Conservation (phyloP, 2,329 filamentous ascomycete genomes). For the Zarea fungicola region DNA sequence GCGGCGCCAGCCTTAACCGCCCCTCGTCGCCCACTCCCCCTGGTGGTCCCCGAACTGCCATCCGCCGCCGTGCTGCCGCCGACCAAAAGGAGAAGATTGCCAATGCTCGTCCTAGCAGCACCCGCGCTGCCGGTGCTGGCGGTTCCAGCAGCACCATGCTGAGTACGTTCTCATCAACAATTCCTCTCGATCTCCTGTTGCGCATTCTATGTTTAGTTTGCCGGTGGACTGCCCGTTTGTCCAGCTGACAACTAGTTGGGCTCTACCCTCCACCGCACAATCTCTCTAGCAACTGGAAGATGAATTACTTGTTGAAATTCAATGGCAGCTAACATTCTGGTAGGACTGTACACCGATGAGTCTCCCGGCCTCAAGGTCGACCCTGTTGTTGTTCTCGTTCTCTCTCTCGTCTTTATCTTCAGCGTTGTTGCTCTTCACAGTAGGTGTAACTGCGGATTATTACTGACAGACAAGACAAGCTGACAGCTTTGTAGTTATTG, state of each 20-base stretch:
- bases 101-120: slow-evolving; percentile 88
- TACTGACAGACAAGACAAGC: not conserved
- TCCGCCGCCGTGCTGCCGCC: slow-evolving; percentile 89
- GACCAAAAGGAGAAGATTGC: slow-evolving; percentile 97
- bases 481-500: slow-evolving; percentile 62
- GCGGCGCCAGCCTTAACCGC: slow-evolving; percentile 67
- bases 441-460: slow-evolving; percentile 48
- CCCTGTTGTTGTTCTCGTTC: slow-evolving; percentile 91
- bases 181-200: not conserved
- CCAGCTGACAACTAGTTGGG: too few relatives aligned
- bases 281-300: too few relatives aligned
- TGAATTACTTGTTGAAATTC: too few relatives aligned
- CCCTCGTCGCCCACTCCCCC: slow-evolving; percentile 84
- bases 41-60: slow-evolving; percentile 89
- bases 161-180: slow-evolving; percentile 63
- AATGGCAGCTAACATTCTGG: slow-evolving; percentile 22
- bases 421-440: slow-evolving; percentile 95
- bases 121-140: slow-evolving; percentile 86
- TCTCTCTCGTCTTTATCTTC: slow-evolving; percentile 98
- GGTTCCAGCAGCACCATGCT: slow-evolving; percentile 98
- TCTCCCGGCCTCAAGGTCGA: slow-evolving; percentile 96
- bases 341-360: slow-evolving; percentile 95
- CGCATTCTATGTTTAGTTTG: too few relatives aligned
- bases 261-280: too few relatives aligned
- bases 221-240: too few relatives aligned